These are phyloP conservation scores for Mycotypha africana DNA, from an alignment of 371 early-diverging fungal genomes.

Conservation along the genomic window DNA sequence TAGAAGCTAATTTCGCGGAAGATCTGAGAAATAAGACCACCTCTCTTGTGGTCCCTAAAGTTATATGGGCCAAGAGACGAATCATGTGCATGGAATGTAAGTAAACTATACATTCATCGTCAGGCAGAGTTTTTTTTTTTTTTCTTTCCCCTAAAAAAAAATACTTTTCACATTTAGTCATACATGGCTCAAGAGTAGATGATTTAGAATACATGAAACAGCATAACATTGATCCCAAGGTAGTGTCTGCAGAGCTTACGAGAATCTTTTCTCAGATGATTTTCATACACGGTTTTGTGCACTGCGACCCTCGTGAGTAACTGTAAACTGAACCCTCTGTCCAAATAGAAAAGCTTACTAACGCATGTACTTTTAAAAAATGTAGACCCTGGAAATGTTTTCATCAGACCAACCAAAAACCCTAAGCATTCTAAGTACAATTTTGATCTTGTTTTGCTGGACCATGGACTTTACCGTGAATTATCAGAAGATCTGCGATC, in stretches of 20 bases:
- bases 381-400: constrained; percentile 65
- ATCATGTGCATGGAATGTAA: constrained; percentile 78
- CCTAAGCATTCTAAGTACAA: constrained; percentile 53
- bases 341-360: background rate
- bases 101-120: too few relatives aligned
- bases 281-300: constrained; percentile 79
- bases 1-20: constrained; percentile 52
- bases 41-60: constrained; percentile 59
- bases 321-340: too few relatives aligned
- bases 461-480: constrained; percentile 91
- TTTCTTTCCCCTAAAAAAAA: too few relatives aligned
- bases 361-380: background rate
- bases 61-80: constrained; percentile 58
- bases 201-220: constrained; percentile 62
- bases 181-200: constrained; percentile 73
- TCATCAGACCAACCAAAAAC: constrained; percentile 59
- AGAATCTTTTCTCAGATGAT: constrained; percentile 87
- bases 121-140: too few relatives aligned
- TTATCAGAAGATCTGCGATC: constrained; percentile 71
- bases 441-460: constrained; percentile 86
- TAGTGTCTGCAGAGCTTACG: constrained; percentile 71
- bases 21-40: constrained; percentile 18
- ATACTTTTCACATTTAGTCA: constrained; percentile 26
- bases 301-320: constrained; percentile 75
- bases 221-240: constrained; percentile 64